These are phyloP conservation scores for Neurospora sp. DNA, from an alignment of 495 filamentous ascomycete species.

Conservation along the genomic window DNA sequence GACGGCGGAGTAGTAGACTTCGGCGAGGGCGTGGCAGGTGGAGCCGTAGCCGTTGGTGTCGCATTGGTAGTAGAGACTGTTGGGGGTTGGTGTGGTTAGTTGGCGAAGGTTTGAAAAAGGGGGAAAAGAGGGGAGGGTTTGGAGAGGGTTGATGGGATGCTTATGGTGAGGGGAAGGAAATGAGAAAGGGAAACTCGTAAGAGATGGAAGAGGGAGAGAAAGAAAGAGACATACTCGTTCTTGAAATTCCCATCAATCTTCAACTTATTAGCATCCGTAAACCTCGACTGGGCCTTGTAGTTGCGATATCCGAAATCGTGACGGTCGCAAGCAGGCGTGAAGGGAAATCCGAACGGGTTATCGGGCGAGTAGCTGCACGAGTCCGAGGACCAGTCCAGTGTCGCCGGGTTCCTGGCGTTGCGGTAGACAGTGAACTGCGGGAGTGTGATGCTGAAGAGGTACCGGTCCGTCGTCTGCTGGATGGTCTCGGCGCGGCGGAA, in stretches of 20 bases:
- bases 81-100: slow-evolving; percentile 6
- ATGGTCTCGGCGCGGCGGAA: neutral
- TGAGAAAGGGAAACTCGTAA: neutral
- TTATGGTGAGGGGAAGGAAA: slow-evolving; percentile 11
- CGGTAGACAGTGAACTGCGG: slow-evolving; percentile 20
- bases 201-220: neutral
- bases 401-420: slow-evolving; percentile 20
- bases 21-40: slow-evolving; percentile 27
- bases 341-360: slow-evolving; percentile 35
- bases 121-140: neutral
- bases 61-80: slow-evolving; percentile 27
- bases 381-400: slow-evolving; percentile 33
- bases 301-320: slow-evolving; percentile 44
- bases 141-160: too few species aligned
- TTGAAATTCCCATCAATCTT: slow-evolving; percentile 37
- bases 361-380: slow-evolving; percentile 35
- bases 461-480: slow-evolving; percentile 21
- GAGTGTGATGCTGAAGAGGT: slow-evolving; percentile 25
- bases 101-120: too few species aligned
- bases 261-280: slow-evolving; percentile 23
- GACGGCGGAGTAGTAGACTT: slow-evolving; percentile 38
- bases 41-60: neutral
- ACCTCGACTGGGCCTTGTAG: slow-evolving; percentile 30
- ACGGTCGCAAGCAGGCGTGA: slow-evolving; percentile 31
- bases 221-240: slow-evolving; percentile 18